Evolutionary conservation across 768 basidiomycete species (phyloP).

Genomic region (Phaffia australis): DNA sequence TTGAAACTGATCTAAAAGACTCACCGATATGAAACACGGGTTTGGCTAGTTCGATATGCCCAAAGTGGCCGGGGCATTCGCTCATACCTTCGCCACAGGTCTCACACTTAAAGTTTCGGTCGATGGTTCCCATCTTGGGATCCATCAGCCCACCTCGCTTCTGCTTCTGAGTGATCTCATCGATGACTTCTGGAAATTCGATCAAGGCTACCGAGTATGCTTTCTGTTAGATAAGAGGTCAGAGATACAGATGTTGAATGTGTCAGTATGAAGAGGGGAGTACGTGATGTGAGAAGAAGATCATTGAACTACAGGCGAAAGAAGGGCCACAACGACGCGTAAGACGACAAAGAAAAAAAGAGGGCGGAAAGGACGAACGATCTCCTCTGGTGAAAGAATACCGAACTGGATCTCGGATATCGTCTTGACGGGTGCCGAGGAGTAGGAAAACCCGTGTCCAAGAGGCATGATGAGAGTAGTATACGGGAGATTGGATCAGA

Average conservation of each 20-base stretch:
- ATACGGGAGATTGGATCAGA: too few relatives aligned
- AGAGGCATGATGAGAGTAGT: slow-evolving; percentile 19
- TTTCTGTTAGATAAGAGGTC: slow-evolving; percentile 54
- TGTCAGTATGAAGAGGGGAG: not conserved
- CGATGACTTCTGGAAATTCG: slow-evolving; percentile 97
- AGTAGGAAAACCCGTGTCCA: slow-evolving; percentile 48
- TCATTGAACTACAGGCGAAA: not conserved
- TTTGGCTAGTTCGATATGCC: slow-evolving; percentile 90
- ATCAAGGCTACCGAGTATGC: slow-evolving; percentile 97
- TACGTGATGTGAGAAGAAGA: not conserved
- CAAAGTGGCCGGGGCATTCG: slow-evolving; percentile 98
- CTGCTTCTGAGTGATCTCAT: slow-evolving; percentile 78
- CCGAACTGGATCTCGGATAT: slow-evolving; percentile 98
- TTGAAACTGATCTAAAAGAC: slow-evolving; percentile 32
- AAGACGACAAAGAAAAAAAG: not conserved
- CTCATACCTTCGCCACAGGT: slow-evolving; percentile 99
- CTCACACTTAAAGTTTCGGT: slow-evolving; percentile 72
- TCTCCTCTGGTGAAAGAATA: slow-evolving; percentile 96
- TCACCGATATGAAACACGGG: slow-evolving; percentile 95
- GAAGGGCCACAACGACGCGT: not conserved
- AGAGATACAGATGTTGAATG: slow-evolving; percentile 11
- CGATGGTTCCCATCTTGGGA: slow-evolving; percentile 86
- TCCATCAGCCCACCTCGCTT: slow-evolving; percentile 95
- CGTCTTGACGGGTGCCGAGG: slow-evolving; percentile 85
- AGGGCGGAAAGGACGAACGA: slow-evolving; percentile 53